A percentile compares a stretch with the other conserved stretches of the same genome.
phyloP scores from a whole-genome alignment of 306 rosid species.

The cucumber (Cucumis sativus) region DNA sequence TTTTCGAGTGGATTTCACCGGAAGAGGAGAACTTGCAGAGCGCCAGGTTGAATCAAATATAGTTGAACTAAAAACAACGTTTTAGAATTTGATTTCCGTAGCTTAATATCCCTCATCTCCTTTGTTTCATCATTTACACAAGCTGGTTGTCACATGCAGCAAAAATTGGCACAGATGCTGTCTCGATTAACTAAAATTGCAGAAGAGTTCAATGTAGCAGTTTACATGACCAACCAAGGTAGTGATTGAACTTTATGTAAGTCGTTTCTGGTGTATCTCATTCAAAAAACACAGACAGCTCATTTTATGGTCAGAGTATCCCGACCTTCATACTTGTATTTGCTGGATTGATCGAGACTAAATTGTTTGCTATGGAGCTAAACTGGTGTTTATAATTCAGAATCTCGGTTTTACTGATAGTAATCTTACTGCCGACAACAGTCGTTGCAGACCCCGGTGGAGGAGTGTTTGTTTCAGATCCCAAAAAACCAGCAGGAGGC shows the following conservation, averaged over 20 bases:
- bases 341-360: background rate
- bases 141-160: conserved; percentile 40
- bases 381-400: background rate
- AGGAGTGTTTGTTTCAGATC: conserved; percentile 81
- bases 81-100: background rate
- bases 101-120: background rate
- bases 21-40: conserved; percentile 97
- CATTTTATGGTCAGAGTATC: background rate
- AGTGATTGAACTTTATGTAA: background rate
- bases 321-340: background rate
- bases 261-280: background rate
- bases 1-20: conserved; percentile 83
- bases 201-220: conserved; percentile 85
- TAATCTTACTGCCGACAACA: conserved; percentile 30
- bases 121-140: conserved; percentile 6
- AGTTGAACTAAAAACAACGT: background rate
- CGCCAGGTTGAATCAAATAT: conserved; percentile 54
- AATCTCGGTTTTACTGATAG: background rate
- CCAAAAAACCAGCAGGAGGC: conserved; percentile 96
- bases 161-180: conserved; percentile 90
- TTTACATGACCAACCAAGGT: conserved; percentile 98
- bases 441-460: conserved; percentile 95
- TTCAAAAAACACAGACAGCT: background rate
- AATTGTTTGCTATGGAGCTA: background rate
- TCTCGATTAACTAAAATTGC: conserved; percentile 84